These are phyloP conservation scores for Logfia minima DNA, from an alignment of 129 eudicot genomes.

Conservation along the genomic window DNA sequence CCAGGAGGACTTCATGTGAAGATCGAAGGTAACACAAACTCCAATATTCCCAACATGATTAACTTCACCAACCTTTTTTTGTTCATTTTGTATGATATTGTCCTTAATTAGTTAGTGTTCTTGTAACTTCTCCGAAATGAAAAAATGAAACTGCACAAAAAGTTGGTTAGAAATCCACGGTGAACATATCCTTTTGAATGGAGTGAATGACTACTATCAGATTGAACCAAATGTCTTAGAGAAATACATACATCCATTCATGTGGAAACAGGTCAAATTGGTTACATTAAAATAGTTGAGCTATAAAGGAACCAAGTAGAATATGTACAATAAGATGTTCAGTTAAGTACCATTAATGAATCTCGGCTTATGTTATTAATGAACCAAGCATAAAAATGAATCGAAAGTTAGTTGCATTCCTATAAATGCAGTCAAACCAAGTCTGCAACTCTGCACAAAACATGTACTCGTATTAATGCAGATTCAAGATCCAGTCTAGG, in stretches of 20 bases:
- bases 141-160: slow-evolving; percentile 9
- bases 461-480: neutral
- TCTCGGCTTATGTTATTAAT: neutral
- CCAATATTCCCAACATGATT: neutral
- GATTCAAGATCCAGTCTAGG: neutral
- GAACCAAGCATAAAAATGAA: neutral
- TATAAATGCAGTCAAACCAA: slow-evolving; percentile 1
- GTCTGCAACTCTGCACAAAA: neutral
- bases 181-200: slow-evolving; percentile 15
- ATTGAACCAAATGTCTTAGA: neutral
- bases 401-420: neutral
- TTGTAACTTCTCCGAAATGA: slow-evolving; percentile 13
- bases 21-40: slow-evolving; percentile 28
- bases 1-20: slow-evolving; percentile 40
- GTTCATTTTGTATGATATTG: slow-evolving; percentile 35
- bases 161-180: neutral
- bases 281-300: neutral
- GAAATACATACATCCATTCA: neutral
- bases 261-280: neutral
- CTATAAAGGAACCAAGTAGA: neutral
- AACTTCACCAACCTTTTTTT: slow-evolving; percentile 2
- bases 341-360: neutral
- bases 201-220: neutral
- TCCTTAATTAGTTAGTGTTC: slow-evolving; percentile 30
- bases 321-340: neutral